phyloP scores from a whole-genome alignment of 2,329 filamentous ascomycete species.

The Tolypocladium ovalisporum region DNA sequence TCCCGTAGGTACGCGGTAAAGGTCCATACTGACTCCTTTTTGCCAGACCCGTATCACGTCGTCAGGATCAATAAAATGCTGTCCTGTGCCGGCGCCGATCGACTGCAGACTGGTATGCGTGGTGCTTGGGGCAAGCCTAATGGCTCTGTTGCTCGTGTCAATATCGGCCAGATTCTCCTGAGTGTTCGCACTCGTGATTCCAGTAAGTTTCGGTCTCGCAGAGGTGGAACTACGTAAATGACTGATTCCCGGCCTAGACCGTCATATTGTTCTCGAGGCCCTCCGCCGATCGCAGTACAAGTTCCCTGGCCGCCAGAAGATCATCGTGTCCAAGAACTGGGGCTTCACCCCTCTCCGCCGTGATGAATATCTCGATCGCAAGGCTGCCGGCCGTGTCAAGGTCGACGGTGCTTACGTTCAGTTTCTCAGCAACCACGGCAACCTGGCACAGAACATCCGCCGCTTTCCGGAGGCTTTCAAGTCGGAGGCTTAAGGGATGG shows the following conservation, averaged over 20 bases:
- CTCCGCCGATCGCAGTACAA: conserved; percentile 99
- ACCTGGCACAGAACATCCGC: conserved; percentile 75
- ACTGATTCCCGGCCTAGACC: conserved; percentile 46
- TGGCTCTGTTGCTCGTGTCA: conserved; percentile 97
- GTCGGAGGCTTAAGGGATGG: conserved; percentile 36
- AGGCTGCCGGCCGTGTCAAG: conserved; percentile 86
- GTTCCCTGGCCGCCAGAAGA: conserved; percentile 99
- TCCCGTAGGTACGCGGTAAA: too few species aligned
- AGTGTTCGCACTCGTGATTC: conserved; percentile 94
- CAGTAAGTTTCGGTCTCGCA: conserved; percentile 42
- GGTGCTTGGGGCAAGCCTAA: conserved; percentile 99
- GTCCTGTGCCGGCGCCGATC: conserved; percentile 99
- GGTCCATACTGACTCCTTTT: too few species aligned
- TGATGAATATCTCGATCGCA: conserved; percentile 94
- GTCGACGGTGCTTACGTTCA: conserved; percentile 99
- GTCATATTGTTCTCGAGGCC: conserved; percentile 89
- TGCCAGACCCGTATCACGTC: conserved; percentile 99
- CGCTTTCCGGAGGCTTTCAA: conserved; percentile 90
- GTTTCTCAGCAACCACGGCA: conserved; percentile 93
- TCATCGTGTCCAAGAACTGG: conserved; percentile 99
- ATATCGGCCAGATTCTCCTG: conserved; percentile 99
- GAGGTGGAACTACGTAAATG: neutral
- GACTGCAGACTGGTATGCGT: conserved; percentile 99
- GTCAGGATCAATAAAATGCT: conserved; percentile 99
- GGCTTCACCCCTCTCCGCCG: conserved; percentile 97